Conservation (phyloP, 345 rosid species). For the Populus euphratica region DNA sequence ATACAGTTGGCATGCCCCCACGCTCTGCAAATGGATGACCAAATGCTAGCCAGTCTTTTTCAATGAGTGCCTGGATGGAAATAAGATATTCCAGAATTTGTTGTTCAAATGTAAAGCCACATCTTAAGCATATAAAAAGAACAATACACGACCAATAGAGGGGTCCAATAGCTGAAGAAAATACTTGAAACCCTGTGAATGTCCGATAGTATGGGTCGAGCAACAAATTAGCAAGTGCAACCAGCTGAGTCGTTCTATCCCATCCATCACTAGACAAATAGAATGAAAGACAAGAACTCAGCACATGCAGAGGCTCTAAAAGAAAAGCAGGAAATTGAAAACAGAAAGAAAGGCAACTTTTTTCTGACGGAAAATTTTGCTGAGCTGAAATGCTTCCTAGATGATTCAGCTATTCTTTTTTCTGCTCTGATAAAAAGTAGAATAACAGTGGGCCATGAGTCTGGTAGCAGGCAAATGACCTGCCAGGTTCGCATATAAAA, state of each 20-base stretch:
- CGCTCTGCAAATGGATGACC: constrained; percentile 99
- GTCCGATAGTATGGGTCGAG: constrained; percentile 97
- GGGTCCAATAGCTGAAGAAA: not conserved
- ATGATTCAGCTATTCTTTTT: not conserved
- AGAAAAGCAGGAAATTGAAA: not conserved
- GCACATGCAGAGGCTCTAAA: not conserved
- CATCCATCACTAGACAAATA: constrained; percentile 81
- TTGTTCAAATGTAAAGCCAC: not conserved
- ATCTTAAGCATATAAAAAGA: constrained; percentile 4
- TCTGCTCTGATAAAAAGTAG: not conserved
- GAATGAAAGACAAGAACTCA: constrained; percentile 7
- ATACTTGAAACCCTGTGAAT: constrained; percentile 93
- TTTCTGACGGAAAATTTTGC: not conserved
- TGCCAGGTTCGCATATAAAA: not conserved
- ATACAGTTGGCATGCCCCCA: constrained; percentile 71
- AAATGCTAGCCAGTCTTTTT: constrained; percentile 99
- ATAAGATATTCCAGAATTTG: not conserved
- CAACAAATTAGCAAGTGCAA: constrained; percentile 82
- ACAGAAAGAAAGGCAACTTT: not conserved
- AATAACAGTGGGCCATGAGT: not conserved
- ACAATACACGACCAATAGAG: not conserved
- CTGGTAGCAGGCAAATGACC: not conserved
- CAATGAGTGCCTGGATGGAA: constrained; percentile 71
- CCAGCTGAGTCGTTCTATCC: constrained; percentile 98
- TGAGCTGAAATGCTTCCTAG: not conserved